Evolutionary conservation across 768 basidiomycete species (phyloP), one percentile per base, ranked within the genome.

Genomic region (Auriscalpium microsporum): DNA sequence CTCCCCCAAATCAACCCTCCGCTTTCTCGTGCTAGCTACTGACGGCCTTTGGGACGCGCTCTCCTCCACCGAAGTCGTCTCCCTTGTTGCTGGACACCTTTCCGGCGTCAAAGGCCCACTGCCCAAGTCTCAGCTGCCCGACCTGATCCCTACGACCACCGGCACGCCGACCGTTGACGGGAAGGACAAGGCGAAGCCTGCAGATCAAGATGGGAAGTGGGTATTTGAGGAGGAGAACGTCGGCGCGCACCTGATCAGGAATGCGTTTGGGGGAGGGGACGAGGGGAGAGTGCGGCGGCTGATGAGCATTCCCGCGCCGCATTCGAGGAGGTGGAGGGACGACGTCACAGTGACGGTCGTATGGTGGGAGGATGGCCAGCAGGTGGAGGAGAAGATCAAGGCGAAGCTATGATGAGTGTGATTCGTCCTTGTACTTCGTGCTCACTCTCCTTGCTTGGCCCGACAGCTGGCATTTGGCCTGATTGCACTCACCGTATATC

Each of bases 201-300:
- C 63, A 10, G 66, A 59, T 42, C 28, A 28, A 28, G 65, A 75
- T 19, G 82, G 82, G 13, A 74, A 76, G 10, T 93, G 90, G 90
- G 77, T 80, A 8, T 95, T 94, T 62, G 78, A 75, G 48, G 90
- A 94, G 63, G 83, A 84, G 16, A 88, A 92, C 62, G 64, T 89
- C 54, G 79, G 86, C 57, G 82, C 87, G 40, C 93, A 94, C 69
- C 72, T 95, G 16, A 90, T 94, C 55, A 78, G 92, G 58, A 95
- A 95, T 65, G 90, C 92, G n/a, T 82, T 94, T 56, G 90, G 90
- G n/a, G 91, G 93, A 34, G 87, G 80, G 2, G 80, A 94, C 64
- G 74, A 78, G 53, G 64, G 55, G 48, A 69, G 70, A 50, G 74
- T 94, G 56, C 77, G 82, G 50, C 76, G 72, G 65, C 58, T 82